Evolutionary conservation across 2,329 filamentous ascomycete species (phyloP), one percentile per base, ranked within the genome.

Genomic region (Didymosphaeria variabile): DNA sequence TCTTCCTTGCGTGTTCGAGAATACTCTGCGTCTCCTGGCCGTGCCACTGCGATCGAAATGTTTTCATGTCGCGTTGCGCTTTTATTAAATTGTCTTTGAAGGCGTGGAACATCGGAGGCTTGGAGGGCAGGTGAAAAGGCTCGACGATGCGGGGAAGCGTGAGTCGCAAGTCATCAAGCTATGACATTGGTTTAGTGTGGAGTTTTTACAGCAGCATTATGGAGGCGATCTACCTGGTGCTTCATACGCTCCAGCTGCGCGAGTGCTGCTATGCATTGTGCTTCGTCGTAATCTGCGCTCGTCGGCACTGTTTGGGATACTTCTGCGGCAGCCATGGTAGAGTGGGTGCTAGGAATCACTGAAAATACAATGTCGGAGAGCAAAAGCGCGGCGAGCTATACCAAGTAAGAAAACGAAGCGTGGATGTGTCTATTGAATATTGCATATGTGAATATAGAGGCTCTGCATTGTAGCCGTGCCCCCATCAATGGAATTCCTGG

Each of bases 231-330:
- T 63, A 81, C 82, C 70, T 82, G 77, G 45, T 77, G 72, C 64
- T 82, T 79, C 4, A 84, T 72, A 44, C 72, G 68, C 64, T 82
- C 80, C 21, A 84, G 73, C 49, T 79, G 77, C 36, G 79, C 79
- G 44, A 84, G 79, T 2, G 80, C 80, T 59, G 75, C 73, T 67
- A 74, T 75, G 63, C 76, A 79, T 59, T 78, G 75, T 50, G 71
- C 70, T 68, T 81, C 79, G 55, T 79, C 78, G 77, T 77, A 80
- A 42, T 58, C 69, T 23, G 62, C n/a, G 29, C 13, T 36, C 4
- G 56, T 47, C 6, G 45, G 32, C 15, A 23, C 49, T 38, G 34
- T 10, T 40, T 45, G 47, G n/a, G 50, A n/a, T 46, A 42, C 31
- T 26, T 51, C 38, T 3, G 40, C 47, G 19, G 49, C 47, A 34